Evolutionary conservation across 1,284 basidiomycete genomes (phyloP).

Genomic region (Melampsora medusae): DNA sequence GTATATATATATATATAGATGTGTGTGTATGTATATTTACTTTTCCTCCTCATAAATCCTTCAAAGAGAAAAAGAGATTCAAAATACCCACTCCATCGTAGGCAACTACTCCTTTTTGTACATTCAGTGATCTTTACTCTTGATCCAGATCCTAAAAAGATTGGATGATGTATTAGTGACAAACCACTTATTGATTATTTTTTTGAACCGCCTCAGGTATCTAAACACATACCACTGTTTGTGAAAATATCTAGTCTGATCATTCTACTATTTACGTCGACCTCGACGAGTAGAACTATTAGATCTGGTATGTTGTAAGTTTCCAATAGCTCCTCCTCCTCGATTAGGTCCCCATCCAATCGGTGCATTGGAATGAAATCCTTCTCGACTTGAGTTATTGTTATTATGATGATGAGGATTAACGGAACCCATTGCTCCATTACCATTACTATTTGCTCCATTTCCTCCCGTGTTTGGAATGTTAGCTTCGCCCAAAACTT

Average conservation of each 20-base stretch:
- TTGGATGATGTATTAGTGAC: too few species aligned
- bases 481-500: constrained; percentile 37
- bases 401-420: neutral
- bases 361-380: constrained; percentile 11
- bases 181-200: neutral
- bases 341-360: constrained; percentile 40
- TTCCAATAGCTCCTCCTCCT: neutral
- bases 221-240: neutral
- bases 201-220: neutral
- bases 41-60: too few species aligned
- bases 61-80: too few species aligned
- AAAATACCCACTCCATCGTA: too few species aligned
- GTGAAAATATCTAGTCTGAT: neutral
- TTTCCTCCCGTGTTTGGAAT: neutral
- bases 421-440: neutral
- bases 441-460: neutral
- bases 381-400: neutral
- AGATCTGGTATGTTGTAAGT: neutral
- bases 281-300: constrained; percentile 25
- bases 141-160: too few species aligned
- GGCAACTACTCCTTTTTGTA: too few species aligned
- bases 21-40: too few species aligned
- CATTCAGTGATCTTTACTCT: too few species aligned
- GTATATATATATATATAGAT: too few species aligned
- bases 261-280: constrained; percentile 29